These are phyloP conservation scores for Boletus sensibilis DNA, from an alignment of 768 basidiomycete genomes.

Conservation along the genomic window DNA sequence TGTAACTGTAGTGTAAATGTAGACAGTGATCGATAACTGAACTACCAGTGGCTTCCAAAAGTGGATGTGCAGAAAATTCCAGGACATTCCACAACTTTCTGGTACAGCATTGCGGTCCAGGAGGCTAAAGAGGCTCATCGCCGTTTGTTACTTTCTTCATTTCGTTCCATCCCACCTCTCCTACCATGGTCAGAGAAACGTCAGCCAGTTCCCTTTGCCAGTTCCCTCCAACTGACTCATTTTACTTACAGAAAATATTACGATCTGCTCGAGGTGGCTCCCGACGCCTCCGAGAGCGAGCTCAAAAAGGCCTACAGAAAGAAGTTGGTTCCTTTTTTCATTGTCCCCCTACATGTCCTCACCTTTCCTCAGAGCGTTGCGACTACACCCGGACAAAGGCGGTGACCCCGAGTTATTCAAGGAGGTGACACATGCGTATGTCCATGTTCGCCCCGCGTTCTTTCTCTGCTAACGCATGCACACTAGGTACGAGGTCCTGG, in stretches of 20 bases:
- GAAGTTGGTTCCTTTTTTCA: slow-evolving; percentile 51
- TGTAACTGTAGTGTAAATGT: background rate
- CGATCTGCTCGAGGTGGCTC: slow-evolving; percentile 84
- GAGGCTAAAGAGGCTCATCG: slow-evolving; percentile 24
- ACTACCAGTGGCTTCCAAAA: slow-evolving; percentile 17
- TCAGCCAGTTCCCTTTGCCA: slow-evolving; percentile 21
- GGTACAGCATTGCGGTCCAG: slow-evolving; percentile 35
- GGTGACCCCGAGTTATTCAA: slow-evolving; percentile 98
- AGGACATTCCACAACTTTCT: slow-evolving; percentile 35
- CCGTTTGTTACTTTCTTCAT: slow-evolving; percentile 14
- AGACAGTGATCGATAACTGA: background rate
- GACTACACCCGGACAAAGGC: slow-evolving; percentile 90
- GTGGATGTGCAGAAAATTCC: slow-evolving; percentile 25
- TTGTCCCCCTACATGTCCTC: slow-evolving; percentile 1
- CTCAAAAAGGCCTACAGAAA: slow-evolving; percentile 96
- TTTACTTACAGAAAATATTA: slow-evolving; percentile 70
- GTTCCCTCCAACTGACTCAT: background rate
- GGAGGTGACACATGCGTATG: slow-evolving; percentile 93
- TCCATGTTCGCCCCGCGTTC: slow-evolving; percentile 16
- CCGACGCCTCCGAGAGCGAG: slow-evolving; percentile 76
- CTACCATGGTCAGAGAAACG: slow-evolving; percentile 70
- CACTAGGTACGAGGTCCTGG: slow-evolving; percentile 87
- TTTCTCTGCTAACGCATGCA: background rate
- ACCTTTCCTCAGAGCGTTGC: slow-evolving; percentile 58
- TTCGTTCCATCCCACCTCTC: slow-evolving; percentile 9